Conservation (phyloP, 495 filamentous ascomycete species). For the Schizothecium vesticola region DNA sequence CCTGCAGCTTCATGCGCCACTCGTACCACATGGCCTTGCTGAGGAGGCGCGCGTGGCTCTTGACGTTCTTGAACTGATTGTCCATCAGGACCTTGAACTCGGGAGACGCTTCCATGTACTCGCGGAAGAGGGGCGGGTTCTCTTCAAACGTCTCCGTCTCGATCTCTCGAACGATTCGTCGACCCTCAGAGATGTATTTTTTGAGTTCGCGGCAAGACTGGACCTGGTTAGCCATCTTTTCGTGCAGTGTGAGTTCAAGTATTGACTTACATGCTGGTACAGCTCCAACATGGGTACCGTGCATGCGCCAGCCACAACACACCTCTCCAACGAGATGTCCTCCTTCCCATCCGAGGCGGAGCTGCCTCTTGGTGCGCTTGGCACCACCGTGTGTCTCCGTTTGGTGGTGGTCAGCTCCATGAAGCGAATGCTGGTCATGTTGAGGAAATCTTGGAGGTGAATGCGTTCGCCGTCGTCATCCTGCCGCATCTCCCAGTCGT, state of each 20-base stretch:
- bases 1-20: slow-evolving; percentile 89
- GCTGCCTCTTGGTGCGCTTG: slow-evolving; percentile 40
- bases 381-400: slow-evolving; percentile 74
- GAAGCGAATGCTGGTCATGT: slow-evolving; percentile 93
- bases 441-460: slow-evolving; percentile 84
- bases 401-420: slow-evolving; percentile 94
- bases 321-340: slow-evolving; percentile 59
- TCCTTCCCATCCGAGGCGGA: slow-evolving; percentile 41
- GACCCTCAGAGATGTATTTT: slow-evolving; percentile 87
- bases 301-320: slow-evolving; percentile 83
- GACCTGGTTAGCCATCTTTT: slow-evolving; percentile 27
- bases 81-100: slow-evolving; percentile 83
- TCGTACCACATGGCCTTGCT: slow-evolving; percentile 97
- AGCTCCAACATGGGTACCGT: slow-evolving; percentile 89
- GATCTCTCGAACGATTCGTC: slow-evolving; percentile 79
- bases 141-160: slow-evolving; percentile 81
- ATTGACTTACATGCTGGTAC: slow-evolving; percentile 75
- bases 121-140: slow-evolving; percentile 83
- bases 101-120: slow-evolving; percentile 84
- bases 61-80: slow-evolving; percentile 93
- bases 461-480: slow-evolving; percentile 60
- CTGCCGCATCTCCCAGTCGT: slow-evolving; percentile 30
- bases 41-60: slow-evolving; percentile 79
- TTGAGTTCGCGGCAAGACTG: slow-evolving; percentile 91
- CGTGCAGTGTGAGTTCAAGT: not conserved